Conservation (phyloP, 2,329 filamentous ascomycete species). For the Rhinocladiella similis region DNA sequence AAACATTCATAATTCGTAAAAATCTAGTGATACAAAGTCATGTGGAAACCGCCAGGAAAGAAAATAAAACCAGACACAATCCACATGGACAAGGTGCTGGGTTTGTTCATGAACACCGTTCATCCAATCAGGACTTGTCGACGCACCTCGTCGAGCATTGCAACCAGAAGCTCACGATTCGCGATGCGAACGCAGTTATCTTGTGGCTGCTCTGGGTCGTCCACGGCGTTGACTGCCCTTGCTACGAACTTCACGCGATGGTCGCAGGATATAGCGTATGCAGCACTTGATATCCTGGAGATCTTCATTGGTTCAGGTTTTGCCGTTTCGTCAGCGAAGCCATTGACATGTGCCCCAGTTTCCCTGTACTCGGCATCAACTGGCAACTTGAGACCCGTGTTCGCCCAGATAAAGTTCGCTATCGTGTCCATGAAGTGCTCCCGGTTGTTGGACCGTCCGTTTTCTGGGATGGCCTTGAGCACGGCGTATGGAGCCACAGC, state of each 20-base stretch:
- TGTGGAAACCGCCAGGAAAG: no score
- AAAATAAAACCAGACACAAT: no score
- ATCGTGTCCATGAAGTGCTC: constrained; percentile 16
- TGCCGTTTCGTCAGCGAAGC: neutral
- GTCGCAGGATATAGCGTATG: constrained; percentile 24
- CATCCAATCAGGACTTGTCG: neutral
- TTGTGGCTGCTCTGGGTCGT: constrained; percentile 2
- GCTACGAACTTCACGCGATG: constrained; percentile 23
- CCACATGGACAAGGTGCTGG: no score
- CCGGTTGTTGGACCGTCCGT: neutral
- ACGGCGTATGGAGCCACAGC: constrained; percentile 19
- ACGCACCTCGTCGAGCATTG: constrained; percentile 17
- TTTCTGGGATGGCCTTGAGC: neutral
- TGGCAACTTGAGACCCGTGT: constrained; percentile 13
- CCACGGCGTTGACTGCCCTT: constrained; percentile 16
- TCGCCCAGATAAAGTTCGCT: constrained; percentile 8
- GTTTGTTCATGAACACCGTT: no score
- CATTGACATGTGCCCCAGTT: neutral
- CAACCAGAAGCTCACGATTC: constrained; percentile 16
- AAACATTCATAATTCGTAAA: no score
- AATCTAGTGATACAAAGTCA: neutral
- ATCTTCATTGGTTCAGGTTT: constrained; percentile 18
- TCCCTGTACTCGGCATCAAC: neutral
- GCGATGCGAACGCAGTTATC: constrained; percentile 21
- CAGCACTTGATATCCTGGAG: constrained; percentile 19